These are phyloP conservation scores for Pseudopyricularia javanii DNA, from an alignment of 2,329 filamentous ascomycete species.

Conservation along the genomic window DNA sequence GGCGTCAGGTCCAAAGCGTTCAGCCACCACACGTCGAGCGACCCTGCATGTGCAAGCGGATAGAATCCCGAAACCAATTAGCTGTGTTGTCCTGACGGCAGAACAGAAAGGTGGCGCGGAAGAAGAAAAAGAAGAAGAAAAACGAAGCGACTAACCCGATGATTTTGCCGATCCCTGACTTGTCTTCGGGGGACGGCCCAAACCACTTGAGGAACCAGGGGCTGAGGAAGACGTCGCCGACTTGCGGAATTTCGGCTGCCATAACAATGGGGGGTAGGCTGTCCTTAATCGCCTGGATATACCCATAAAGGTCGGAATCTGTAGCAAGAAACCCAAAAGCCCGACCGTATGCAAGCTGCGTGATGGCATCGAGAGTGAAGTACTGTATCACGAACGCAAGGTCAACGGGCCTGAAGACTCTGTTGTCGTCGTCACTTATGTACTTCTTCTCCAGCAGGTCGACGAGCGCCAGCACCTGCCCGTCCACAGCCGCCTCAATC, in stretches of 20 bases:
- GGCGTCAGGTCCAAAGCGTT: slow-evolving; percentile 27
- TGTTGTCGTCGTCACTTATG: background rate
- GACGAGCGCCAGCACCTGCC: slow-evolving; percentile 7
- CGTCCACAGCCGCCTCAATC: slow-evolving; percentile 13
- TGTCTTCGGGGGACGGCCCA: slow-evolving; percentile 15
- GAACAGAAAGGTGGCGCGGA: background rate
- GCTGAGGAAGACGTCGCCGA: slow-evolving; percentile 9
- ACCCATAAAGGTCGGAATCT: slow-evolving; percentile 30
- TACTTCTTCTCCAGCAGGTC: slow-evolving; percentile 10
- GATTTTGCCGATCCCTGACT: slow-evolving; percentile 12
- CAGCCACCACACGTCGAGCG: slow-evolving; percentile 25
- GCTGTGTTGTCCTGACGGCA: background rate
- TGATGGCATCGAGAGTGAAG: slow-evolving; percentile 39
- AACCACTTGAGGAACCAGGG: slow-evolving; percentile 20
- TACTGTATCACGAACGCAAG: slow-evolving; percentile 29
- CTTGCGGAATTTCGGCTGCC: slow-evolving; percentile 24
- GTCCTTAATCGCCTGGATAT: slow-evolving; percentile 24
- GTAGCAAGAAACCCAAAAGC: slow-evolving; percentile 28
- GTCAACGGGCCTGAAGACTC: slow-evolving; percentile 20
- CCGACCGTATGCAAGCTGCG: slow-evolving; percentile 30
- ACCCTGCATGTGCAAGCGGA: slow-evolving; percentile 11
- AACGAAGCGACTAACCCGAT: slow-evolving; percentile 9
- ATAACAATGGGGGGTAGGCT: slow-evolving; percentile 25
- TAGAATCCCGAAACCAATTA: background rate
- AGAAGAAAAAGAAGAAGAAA: background rate